Evolutionary conservation across 1,284 basidiomycete genomes (phyloP).

Genomic region (Microbotryum saponariae): DNA sequence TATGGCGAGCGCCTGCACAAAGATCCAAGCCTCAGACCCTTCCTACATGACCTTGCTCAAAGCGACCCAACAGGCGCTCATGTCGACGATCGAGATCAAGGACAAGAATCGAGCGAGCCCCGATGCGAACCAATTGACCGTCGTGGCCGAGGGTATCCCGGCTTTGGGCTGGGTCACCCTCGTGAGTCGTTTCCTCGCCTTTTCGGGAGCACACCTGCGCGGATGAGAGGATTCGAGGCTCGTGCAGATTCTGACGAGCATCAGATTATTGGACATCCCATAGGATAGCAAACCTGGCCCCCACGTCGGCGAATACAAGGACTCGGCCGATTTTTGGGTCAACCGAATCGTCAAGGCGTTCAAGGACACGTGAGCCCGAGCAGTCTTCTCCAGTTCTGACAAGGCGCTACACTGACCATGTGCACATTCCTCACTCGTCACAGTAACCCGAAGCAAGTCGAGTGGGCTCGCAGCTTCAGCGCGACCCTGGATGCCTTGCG

Average conservation of each 20-base stretch:
- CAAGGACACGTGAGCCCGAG: conserved; percentile 68
- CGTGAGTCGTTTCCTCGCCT: conserved; percentile 45
- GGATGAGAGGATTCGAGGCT: neutral
- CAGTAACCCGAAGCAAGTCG: conserved; percentile 78
- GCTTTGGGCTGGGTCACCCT: conserved; percentile 88
- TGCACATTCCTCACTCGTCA: conserved; percentile 4
- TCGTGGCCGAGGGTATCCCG: conserved; percentile 72
- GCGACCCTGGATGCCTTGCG: conserved; percentile 68
- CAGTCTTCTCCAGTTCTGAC: neutral
- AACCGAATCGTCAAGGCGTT: conserved; percentile 87
- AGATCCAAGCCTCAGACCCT: conserved; percentile 49
- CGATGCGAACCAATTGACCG: conserved; percentile 72
- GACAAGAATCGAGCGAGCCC: conserved; percentile 72
- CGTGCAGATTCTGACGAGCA: neutral
- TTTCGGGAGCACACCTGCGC: too few species aligned
- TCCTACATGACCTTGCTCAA: conserved; percentile 56
- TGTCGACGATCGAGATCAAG: conserved; percentile 67
- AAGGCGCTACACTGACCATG: neutral
- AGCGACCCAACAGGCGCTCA: conserved; percentile 67
- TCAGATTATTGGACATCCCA: too few species aligned
- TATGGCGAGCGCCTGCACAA: conserved; percentile 64
- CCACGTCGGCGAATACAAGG: conserved; percentile 76
- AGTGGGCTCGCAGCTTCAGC: conserved; percentile 75
- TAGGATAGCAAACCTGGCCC: conserved; percentile 76
- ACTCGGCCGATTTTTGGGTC: conserved; percentile 80